Evolutionary conservation across 345 rosid genomes (phyloP), one percentile per base, ranked within the genome.

Genomic region (Camelina laxa): DNA sequence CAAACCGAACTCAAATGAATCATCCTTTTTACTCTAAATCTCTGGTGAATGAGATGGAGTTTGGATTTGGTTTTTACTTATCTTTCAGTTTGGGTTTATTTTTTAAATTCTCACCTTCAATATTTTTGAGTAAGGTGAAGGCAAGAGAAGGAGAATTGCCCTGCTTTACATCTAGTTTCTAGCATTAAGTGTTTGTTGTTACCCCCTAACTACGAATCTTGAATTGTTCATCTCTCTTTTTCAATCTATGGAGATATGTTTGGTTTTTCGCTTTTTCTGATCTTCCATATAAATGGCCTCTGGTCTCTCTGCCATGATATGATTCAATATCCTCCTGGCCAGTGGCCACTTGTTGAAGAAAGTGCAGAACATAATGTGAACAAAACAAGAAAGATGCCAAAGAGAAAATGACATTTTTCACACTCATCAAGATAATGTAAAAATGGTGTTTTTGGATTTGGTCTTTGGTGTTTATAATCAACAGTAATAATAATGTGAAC

Each of bases 141-240:
- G 81, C 81, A 78, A 78, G 77, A 77, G 76, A 77, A 77, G 81
- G 81, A 65, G 81, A 77, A 59, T 78, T 78, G 81, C 81, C 80
- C 67, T 70, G 47, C 75, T 64, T 70, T 70, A 63, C 64, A 53
- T 60, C 1, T 54, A 60, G 65, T 45, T 60, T 75, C 22, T 53
- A 62, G 41, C 59, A 54, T 57, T 69, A 65, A 57, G 80, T 65
- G 58, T 77, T 57, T 77, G 63, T 27, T 72, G 56, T 71, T 77
- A 33, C 50, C 53, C 41, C 47, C 14, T 72, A 72, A 78, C 22
- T 60, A 72, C 2, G 77, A 72, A 72, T 72, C 68, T 77, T 72
- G 16, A 65, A 19, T 42, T 72, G 67, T 77, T 72, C 67, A 57
- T 70, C 47, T 70, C 20, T 65, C 54, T 36, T 63, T 70, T 63